A percentile compares a stretch with the other conserved stretches of the same genome.
Conservation (phyloP, 169 alveolate genomes). For the Cystoisospora suis region DNA sequence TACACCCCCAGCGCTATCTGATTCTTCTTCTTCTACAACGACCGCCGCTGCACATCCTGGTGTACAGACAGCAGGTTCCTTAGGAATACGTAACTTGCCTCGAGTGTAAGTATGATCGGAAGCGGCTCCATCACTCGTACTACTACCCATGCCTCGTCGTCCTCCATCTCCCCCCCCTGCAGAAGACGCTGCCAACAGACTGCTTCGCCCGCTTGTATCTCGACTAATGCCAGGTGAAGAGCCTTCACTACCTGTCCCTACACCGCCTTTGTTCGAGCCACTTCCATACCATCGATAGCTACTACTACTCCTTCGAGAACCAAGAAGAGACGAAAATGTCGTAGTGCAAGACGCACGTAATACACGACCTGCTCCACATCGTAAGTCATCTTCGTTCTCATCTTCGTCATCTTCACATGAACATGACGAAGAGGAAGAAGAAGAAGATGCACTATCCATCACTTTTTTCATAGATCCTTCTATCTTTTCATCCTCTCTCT, state of each 20-base stretch:
- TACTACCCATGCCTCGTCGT: constrained; percentile 46
- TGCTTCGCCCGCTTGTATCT: constrained; percentile 25
- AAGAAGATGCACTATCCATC: too few relatives aligned
- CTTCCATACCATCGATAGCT: not conserved
- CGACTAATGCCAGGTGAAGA: not conserved
- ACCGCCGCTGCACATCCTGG: not conserved
- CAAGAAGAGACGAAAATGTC: constrained; percentile 4
- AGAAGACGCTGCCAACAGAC: not conserved
- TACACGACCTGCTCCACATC: too few relatives aligned
- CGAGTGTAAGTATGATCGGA: not conserved
- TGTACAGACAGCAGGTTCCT: constrained; percentile 7
- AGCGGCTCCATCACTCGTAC: not conserved
- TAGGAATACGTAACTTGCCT: not conserved
- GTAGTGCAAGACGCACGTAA: not conserved
- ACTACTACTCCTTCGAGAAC: not conserved
- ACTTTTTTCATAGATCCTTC: too few relatives aligned
- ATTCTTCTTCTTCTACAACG: not conserved
- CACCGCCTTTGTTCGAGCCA: not conserved
- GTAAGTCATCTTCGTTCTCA: too few relatives aligned
- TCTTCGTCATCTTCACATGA: too few relatives aligned
- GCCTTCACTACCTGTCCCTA: not conserved
- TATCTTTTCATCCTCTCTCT: not conserved
- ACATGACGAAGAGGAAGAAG: too few relatives aligned
- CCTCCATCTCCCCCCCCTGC: not conserved
- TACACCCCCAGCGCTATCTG: too few relatives aligned